These are phyloP conservation scores for Batkoa obscura DNA, from an alignment of 371 early-diverging fungal genomes.

Conservation along the genomic window DNA sequence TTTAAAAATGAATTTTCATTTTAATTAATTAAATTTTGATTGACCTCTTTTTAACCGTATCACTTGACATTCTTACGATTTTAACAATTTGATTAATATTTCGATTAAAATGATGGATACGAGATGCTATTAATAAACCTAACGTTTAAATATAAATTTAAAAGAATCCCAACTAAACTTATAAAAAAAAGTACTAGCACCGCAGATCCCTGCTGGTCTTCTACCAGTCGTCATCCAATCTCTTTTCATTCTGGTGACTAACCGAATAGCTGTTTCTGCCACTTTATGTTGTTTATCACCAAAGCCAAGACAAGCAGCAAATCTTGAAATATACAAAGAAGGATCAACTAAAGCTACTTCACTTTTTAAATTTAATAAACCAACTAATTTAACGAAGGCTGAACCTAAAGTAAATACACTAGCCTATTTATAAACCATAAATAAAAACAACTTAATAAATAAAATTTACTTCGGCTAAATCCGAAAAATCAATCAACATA, in stretches of 20 bases:
- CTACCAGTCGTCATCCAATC: constrained; percentile 98
- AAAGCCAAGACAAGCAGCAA: constrained; percentile 84
- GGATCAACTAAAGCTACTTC: constrained; percentile 89
- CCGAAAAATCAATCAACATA: constrained; percentile 98
- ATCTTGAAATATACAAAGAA: constrained; percentile 87
- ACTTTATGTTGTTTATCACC: constrained; percentile 75
- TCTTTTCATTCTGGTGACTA: constrained; percentile 91
- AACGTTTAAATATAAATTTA: neutral
- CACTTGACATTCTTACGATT: constrained; percentile 85
- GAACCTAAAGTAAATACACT: constrained; percentile 92
- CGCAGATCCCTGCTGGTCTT: constrained; percentile 97
- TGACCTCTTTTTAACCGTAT: constrained; percentile 54
- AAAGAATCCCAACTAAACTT: neutral
- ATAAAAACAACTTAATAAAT: neutral
- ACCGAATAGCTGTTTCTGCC: constrained; percentile 59
- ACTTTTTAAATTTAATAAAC: constrained; percentile 36
- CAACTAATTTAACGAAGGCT: constrained; percentile 72
- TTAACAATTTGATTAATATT: constrained; percentile 74
- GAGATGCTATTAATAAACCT: constrained; percentile 69
- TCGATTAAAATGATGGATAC: constrained; percentile 86
- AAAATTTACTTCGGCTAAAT: constrained; percentile 43
- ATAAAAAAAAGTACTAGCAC: constrained; percentile 39
- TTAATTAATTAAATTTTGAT: neutral
- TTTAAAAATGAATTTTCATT: no score
- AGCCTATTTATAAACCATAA: constrained; percentile 15